Conservation (phyloP, 2,329 filamentous ascomycete species). For the Calonectria montana region DNA sequence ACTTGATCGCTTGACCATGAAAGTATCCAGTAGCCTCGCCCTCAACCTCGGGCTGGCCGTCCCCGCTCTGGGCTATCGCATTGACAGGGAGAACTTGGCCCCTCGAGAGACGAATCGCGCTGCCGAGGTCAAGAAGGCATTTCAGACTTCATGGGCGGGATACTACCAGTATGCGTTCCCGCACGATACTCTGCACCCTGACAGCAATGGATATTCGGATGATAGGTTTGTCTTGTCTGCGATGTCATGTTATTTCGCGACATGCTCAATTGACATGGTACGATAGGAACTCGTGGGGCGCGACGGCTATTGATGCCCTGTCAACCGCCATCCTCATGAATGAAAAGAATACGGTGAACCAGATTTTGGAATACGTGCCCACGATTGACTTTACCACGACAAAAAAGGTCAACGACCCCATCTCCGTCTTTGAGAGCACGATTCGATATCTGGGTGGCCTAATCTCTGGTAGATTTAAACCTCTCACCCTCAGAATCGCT, state of each 20-base stretch:
- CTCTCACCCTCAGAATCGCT: background rate
- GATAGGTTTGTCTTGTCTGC: constrained; percentile 67
- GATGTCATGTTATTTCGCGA: background rate
- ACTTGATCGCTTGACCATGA: background rate
- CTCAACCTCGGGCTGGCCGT: constrained; percentile 5
- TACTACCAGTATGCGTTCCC: constrained; percentile 82
- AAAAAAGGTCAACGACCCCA: constrained; percentile 51
- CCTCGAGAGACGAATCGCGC: constrained; percentile 57
- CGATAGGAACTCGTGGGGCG: constrained; percentile 83
- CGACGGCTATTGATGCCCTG: constrained; percentile 83
- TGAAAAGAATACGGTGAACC: constrained; percentile 72
- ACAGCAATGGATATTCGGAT: constrained; percentile 73
- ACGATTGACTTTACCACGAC: constrained; percentile 78
- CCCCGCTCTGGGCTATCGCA: background rate
- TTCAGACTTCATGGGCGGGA: constrained; percentile 77
- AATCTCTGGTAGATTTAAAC: constrained; percentile 67
- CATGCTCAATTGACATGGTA: constrained; percentile 59
- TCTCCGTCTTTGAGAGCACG: constrained; percentile 90
- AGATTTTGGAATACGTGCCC: constrained; percentile 78
- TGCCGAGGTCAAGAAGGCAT: constrained; percentile 74
- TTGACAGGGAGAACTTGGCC: background rate
- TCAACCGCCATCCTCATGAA: constrained; percentile 84
- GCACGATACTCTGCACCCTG: constrained; percentile 79
- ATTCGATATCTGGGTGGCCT: constrained; percentile 89
- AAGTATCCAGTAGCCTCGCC: constrained; percentile 6